Base-by-base conservation (phyloP, 768 basidiomycete species). In the Cubamyces sp. region DNA sequence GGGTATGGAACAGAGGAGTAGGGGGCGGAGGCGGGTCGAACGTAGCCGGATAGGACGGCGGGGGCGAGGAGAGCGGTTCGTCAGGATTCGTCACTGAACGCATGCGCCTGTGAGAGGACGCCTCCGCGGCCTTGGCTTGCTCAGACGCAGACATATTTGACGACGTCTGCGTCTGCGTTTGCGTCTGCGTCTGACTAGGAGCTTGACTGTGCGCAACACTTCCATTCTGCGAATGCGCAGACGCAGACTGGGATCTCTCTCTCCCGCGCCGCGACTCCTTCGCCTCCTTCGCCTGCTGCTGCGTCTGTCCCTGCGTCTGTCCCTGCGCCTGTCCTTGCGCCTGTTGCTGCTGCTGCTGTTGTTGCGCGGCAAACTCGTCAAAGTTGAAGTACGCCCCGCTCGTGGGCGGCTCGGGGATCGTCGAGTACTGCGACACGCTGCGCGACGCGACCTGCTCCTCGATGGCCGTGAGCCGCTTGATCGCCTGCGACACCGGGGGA, bases 51-150 rank as follows among this genome's bases (percentile, higher is more conserved):
- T 62, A 62, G 0, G 65, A 62, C 7, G 65, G 65, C 37, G 64
- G 67, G 12, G 64, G 64, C 5, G 64, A 63, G 21, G 48, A 48
- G 30, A 60, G 55, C 42, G 60, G 55, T 37, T 66, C 65, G 37
- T 66, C 65, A 1, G 63, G 63, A 34, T 64, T 64, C 28, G 54
- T 57, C 7, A 64, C 58, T 0, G 63, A 64, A 48, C 63, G 63
- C 63, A 64, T 60, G n/a, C 57, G 56, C 5, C 62, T 52, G 21
- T 64, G 63, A 0, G 58, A 40, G 8, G 54, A 56, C 19, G 63
- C 63, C 19, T 64, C 63, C 3, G 54, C 48, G 5, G 63, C 63
- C 43, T 64, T 64, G 3, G 62, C 56, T 14, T 54, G 57, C 5
- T 52, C 62, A 8, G 62, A 37, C 1, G 56, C 34, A 14, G 56